Conservation (phyloP, 441 rosid genomes). For the Omphalea diandra region DNA sequence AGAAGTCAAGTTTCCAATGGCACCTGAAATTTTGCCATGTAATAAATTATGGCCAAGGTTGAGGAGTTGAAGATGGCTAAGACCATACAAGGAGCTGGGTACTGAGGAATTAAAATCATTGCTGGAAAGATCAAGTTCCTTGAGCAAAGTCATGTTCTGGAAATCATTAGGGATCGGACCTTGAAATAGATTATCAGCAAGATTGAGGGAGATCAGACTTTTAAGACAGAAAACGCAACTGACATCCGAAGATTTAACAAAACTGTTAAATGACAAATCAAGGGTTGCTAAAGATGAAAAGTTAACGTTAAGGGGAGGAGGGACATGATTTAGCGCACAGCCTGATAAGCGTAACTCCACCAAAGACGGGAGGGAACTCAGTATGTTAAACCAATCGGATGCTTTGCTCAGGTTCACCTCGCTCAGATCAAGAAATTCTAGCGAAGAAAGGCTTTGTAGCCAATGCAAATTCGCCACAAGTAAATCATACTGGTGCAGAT, state of each 20-base stretch:
- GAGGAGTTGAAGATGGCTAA: neutral
- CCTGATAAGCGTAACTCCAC: no score
- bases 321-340: neutral
- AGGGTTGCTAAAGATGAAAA: neutral
- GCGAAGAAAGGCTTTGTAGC: no score
- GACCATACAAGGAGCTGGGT: neutral
- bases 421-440: constrained; percentile 6
- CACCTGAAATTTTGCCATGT: constrained; percentile 7
- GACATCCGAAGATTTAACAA: no score
- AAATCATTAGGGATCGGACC: constrained; percentile 10
- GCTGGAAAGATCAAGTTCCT: neutral
- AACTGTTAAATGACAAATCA: no score
- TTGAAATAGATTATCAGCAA: neutral
- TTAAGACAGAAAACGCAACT: no score
- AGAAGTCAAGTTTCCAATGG: constrained; percentile 12
- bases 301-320: neutral
- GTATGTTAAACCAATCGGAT: neutral
- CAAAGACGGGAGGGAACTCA: neutral
- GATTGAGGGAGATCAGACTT: no score
- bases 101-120: neutral
- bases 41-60: neutral
- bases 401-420: neutral
- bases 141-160: constrained; percentile 4
- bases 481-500: no score
- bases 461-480: neutral